Evolutionary conservation across 2,329 filamentous ascomycete species (phyloP).

Genomic region (Botryotinia convoluta): DNA sequence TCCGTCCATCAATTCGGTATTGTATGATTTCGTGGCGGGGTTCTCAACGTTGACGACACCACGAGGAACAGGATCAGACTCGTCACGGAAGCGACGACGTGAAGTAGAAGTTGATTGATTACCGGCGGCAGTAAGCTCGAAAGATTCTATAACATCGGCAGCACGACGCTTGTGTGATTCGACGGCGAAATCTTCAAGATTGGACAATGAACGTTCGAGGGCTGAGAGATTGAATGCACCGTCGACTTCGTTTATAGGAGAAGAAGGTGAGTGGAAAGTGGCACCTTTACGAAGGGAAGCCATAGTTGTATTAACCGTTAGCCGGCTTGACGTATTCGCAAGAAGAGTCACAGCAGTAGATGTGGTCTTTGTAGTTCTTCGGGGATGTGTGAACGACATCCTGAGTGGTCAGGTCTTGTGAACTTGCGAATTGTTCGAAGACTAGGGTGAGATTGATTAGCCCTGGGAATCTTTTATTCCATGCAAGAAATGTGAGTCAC

Average conservation of each 20-base stretch:
- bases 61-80: constrained; percentile 58
- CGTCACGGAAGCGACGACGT: constrained; percentile 50
- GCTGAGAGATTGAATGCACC: constrained; percentile 35
- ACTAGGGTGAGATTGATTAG: constrained; percentile 33
- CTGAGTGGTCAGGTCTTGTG: constrained; percentile 32
- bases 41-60: constrained; percentile 55
- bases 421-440: constrained; percentile 23
- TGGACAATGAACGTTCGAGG: constrained; percentile 67
- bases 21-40: constrained; percentile 38
- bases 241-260: constrained; percentile 27
- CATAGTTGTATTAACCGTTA: constrained; percentile 54
- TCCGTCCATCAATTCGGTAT: constrained; percentile 35
- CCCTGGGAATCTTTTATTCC: constrained; percentile 27
- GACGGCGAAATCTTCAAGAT: constrained; percentile 64
- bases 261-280: constrained; percentile 53
- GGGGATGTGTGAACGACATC: constrained; percentile 39
- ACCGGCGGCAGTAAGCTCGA: constrained; percentile 53
- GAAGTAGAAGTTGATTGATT: constrained; percentile 36
- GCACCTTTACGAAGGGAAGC: constrained; percentile 64
- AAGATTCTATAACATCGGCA: constrained; percentile 65
- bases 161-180: constrained; percentile 67
- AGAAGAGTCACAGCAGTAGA: constrained; percentile 46
- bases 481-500: constrained; percentile 36
- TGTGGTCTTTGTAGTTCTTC: constrained; percentile 40
- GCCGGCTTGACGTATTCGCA: constrained; percentile 43